These are phyloP conservation scores for Phytophthora sojae DNA, from an alignment of 352 stramenopile genomes.

Conservation along the genomic window DNA sequence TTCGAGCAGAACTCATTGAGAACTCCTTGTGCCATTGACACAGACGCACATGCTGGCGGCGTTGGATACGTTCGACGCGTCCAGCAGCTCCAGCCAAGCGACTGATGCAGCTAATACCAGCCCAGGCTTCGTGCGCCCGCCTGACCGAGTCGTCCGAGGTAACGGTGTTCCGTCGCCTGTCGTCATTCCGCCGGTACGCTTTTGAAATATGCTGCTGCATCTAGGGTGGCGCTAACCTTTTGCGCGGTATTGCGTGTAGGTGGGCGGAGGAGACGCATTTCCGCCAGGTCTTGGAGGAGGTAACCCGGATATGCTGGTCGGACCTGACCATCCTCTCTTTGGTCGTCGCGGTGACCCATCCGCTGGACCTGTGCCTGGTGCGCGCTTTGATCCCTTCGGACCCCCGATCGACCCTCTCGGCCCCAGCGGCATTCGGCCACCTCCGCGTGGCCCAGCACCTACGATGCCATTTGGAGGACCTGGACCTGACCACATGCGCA, in stretches of 20 bases:
- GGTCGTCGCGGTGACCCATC: conserved; percentile 63
- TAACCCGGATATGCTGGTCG: conserved; percentile 77
- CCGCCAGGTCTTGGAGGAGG: conserved; percentile 65
- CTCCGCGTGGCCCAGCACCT: conserved; percentile 50
- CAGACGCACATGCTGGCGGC: conserved; percentile 80
- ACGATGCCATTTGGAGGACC: conserved; percentile 77
- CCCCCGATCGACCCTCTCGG: conserved; percentile 64
- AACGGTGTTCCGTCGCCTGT: conserved; percentile 33
- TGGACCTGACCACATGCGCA: conserved; percentile 82
- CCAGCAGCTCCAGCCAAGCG: conserved; percentile 5
- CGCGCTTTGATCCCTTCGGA: conserved; percentile 88
- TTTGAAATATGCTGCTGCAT: not conserved
- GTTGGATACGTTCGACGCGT: conserved; percentile 54
- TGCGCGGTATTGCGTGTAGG: conserved; percentile 20
- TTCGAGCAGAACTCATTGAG: conserved; percentile 13
- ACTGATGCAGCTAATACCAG: conserved; percentile 6
- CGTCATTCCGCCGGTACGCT: conserved; percentile 46
- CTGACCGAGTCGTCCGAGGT: conserved; percentile 22
- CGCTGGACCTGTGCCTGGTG: conserved; percentile 67
- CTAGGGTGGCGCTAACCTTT: not conserved
- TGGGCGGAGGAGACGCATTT: conserved; percentile 75
- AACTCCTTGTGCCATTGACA: conserved; percentile 21
- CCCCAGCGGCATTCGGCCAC: conserved; percentile 50
- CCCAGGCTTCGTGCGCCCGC: conserved; percentile 17
- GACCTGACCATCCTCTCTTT: conserved; percentile 80